phyloP scores from a whole-genome alignment of 2,329 filamentous ascomycete species.

The Neoarthrinium moseri region DNA sequence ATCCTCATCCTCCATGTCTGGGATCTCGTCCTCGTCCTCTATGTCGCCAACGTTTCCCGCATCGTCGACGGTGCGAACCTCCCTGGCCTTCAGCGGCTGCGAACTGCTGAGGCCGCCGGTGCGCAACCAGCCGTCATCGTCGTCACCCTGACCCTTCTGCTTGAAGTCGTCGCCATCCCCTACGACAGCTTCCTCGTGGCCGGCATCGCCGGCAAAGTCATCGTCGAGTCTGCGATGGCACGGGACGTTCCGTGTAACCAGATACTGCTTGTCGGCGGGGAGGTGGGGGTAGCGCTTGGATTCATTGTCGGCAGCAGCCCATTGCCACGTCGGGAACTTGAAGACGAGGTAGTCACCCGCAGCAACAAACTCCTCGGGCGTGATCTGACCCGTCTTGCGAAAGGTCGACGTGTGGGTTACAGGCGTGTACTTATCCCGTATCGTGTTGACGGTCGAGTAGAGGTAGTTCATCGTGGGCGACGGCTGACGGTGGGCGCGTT shows the following conservation, averaged over 20 bases:
- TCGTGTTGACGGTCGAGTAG: slow-evolving; percentile 87
- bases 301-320: slow-evolving; percentile 84
- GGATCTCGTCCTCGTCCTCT: slow-evolving; percentile 79
- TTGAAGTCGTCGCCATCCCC: slow-evolving; percentile 70
- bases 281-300: slow-evolving; percentile 78
- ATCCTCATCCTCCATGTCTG: slow-evolving; percentile 97
- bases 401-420: slow-evolving; percentile 91
- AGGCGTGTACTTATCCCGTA: slow-evolving; percentile 88
- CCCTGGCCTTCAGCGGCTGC: slow-evolving; percentile 72
- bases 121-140: slow-evolving; percentile 88
- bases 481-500: not conserved
- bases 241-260: slow-evolving; percentile 91
- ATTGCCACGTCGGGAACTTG: slow-evolving; percentile 98
- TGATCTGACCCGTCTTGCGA: slow-evolving; percentile 90
- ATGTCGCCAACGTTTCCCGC: slow-evolving; percentile 81
- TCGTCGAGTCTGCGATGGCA: slow-evolving; percentile 90
- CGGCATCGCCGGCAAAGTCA: slow-evolving; percentile 86
- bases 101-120: slow-evolving; percentile 78
- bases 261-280: slow-evolving; percentile 87
- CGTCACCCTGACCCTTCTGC: slow-evolving; percentile 51
- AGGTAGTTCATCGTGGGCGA: slow-evolving; percentile 74
- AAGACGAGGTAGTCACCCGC: slow-evolving; percentile 97
- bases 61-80: slow-evolving; percentile 87
- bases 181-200: slow-evolving; percentile 83
- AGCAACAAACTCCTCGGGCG: slow-evolving; percentile 91